These are phyloP conservation scores for Podospora appendiculata DNA, from an alignment of 495 filamentous ascomycete genomes.

Conservation along the genomic window DNA sequence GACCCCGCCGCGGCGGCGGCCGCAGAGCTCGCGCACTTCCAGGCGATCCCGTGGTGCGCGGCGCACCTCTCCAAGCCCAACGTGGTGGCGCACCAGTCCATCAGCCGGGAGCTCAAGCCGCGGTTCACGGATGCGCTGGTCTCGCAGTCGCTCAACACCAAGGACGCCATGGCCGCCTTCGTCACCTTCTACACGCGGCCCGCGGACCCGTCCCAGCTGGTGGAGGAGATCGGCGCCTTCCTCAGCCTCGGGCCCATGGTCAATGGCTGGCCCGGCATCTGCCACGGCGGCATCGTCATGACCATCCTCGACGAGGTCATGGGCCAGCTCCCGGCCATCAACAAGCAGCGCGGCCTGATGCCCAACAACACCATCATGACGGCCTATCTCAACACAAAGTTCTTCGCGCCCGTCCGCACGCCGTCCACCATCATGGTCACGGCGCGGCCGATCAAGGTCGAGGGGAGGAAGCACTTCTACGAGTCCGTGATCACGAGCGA, in stretches of 20 bases:
- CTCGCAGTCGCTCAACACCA: conserved; percentile 45
- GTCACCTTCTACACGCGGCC: conserved; percentile 36
- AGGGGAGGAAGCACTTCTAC: conserved; percentile 40
- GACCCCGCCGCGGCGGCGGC: neutral
- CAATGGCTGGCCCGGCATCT: conserved; percentile 49
- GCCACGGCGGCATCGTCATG: conserved; percentile 56
- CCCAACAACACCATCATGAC: conserved; percentile 34
- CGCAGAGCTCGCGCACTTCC: conserved; percentile 37
- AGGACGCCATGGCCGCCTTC: conserved; percentile 42
- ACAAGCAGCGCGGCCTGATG: conserved; percentile 25
- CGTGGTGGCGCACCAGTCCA: conserved; percentile 14
- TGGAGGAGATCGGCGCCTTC: conserved; percentile 37
- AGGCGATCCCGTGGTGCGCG: conserved; percentile 51
- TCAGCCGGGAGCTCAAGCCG: conserved; percentile 35
- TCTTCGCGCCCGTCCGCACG: conserved; percentile 44
- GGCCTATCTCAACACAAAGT: conserved; percentile 51
- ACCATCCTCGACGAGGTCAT: conserved; percentile 49
- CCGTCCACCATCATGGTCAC: conserved; percentile 45
- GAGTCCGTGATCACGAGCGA: conserved; percentile 36
- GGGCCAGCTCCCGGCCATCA: conserved; percentile 43
- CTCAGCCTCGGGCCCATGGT: conserved; percentile 47
- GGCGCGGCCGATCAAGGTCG: conserved; percentile 28
- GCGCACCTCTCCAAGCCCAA: conserved; percentile 34
- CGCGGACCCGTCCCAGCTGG: conserved; percentile 13
- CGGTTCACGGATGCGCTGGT: conserved; percentile 47